A percentile compares a stretch with the other conserved stretches of the same genome.
These are phyloP conservation scores for Coniochaeta ligniaria DNA, from an alignment of 2,329 filamentous ascomycete genomes.

Conservation along the genomic window DNA sequence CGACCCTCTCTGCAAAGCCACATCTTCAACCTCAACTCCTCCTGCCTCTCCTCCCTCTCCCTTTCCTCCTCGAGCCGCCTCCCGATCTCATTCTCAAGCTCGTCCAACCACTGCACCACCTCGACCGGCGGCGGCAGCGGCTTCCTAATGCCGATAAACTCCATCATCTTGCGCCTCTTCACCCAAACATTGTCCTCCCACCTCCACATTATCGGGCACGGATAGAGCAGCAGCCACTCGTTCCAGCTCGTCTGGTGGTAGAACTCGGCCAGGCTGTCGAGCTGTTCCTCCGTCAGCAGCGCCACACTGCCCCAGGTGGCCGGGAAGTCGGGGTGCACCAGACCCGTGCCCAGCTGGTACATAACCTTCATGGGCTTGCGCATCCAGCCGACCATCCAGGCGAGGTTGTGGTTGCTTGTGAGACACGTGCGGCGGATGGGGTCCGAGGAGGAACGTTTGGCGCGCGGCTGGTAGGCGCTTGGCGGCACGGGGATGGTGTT, in stretches of 20 bases:
- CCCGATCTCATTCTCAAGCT: conserved; percentile 39
- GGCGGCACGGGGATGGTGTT: background rate
- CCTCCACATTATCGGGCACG: conserved; percentile 60
- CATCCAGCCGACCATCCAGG: conserved; percentile 56
- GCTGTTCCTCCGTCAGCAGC: conserved; percentile 63
- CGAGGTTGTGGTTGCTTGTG: background rate
- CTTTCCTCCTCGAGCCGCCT: conserved; percentile 36
- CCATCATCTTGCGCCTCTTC: conserved; percentile 65
- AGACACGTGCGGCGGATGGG: background rate
- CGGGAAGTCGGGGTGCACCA: conserved; percentile 60
- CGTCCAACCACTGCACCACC: background rate
- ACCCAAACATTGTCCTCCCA: conserved; percentile 47
- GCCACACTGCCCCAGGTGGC: conserved; percentile 62
- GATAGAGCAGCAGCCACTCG: conserved; percentile 52
- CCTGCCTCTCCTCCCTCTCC: conserved; percentile 33
- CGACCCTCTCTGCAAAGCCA: background rate
- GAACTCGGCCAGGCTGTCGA: conserved; percentile 63
- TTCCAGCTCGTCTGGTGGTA: conserved; percentile 56
- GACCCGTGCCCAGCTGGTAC: conserved; percentile 53
- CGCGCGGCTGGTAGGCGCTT: background rate
- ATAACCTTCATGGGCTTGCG: conserved; percentile 59
- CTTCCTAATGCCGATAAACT: conserved; percentile 65
- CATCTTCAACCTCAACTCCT: conserved; percentile 40
- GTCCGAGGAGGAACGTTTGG: background rate
- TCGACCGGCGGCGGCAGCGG: conserved; percentile 28